Base-by-base conservation (phyloP, 495 filamentous ascomycete species). In the Podospora tetraspora region DNA sequence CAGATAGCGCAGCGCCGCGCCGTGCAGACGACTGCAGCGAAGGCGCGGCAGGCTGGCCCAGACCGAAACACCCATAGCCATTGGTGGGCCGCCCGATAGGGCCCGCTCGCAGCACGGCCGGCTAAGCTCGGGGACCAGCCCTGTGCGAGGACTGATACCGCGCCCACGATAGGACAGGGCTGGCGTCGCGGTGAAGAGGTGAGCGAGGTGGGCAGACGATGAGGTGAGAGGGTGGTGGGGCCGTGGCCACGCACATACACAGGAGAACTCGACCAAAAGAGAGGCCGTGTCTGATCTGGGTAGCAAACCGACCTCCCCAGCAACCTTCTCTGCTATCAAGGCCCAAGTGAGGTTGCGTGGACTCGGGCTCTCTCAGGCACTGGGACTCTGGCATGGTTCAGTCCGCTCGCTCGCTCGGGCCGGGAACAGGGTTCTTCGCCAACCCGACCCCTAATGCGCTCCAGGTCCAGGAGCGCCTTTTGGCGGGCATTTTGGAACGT, bases 31-130 rank as follows among this genome's bases (percentile, higher is more conserved):
- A 24, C 57, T 22, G 24, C 23, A 43, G 23, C 32, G 57, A 29
- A 66, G 25, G 43, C 43, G 43, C 43, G 43, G 43, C 43, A 52
- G n/a, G 43, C 9, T 52, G 43, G 43, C 43, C 43, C 43, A 52
- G 43, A n/a, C 43, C 43, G 19, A 52, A 52, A 52, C 43, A 52
- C n/a, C 43, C 43, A 8, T n/a, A 7, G 34, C 24, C 61, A 66
- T 66, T 66, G 65, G 65, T 61, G 65, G 65, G 65, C 65, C 65
- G 43, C 19, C 16, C 61, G 65, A 66, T 66, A 66, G 65, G 65
- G 65, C 57, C 21, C 57, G 22, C 58, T 59, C 25, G 21, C 12
- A 57, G 16, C 22, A 61, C 57, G 64, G 57, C 59, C 65, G 65
- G 65, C 65, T 66, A 66, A 66, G 65, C 65, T 66, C 61, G 65